Percentiles rank a stretch among this genome's conserved stretches.
These are phyloP conservation scores for Opeltia flavorubescens DNA, from an alignment of 495 filamentous ascomycete species.

Conservation along the genomic window DNA sequence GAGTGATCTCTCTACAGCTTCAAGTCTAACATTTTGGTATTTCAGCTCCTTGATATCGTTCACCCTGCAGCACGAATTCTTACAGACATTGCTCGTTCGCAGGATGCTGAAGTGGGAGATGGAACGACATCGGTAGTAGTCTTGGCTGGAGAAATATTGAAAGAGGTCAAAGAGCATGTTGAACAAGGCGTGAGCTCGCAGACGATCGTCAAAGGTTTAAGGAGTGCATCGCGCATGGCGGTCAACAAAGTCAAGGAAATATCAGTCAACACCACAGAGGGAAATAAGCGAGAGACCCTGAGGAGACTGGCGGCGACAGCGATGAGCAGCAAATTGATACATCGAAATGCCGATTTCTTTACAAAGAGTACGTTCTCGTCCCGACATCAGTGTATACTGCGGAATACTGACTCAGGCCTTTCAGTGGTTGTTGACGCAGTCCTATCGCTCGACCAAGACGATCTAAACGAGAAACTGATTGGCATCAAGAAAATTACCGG, in stretches of 20 bases:
- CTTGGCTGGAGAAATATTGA: slow-evolving; percentile 87
- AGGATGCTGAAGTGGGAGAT: slow-evolving; percentile 97
- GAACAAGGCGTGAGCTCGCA: slow-evolving; percentile 96
- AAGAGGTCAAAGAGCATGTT: slow-evolving; percentile 87
- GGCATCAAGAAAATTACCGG: slow-evolving; percentile 96
- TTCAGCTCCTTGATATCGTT: slow-evolving; percentile 97
- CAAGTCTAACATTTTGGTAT: too few species aligned
- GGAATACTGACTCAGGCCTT: background rate
- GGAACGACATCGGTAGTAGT: slow-evolving; percentile 96
- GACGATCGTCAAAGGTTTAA: slow-evolving; percentile 89
- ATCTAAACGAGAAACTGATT: slow-evolving; percentile 95
- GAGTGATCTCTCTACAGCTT: slow-evolving; percentile 6
- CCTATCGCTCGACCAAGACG: slow-evolving; percentile 89
- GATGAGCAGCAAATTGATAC: slow-evolving; percentile 99
- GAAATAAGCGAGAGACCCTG: slow-evolving; percentile 80
- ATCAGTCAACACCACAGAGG: slow-evolving; percentile 70
- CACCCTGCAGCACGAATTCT: slow-evolving; percentile 96
- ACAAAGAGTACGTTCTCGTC: slow-evolving; percentile 63
- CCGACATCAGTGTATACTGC: slow-evolving; percentile 5
- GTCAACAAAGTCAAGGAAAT: slow-evolving; percentile 99
- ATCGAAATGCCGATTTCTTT: slow-evolving; percentile 92
- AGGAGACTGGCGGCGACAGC: slow-evolving; percentile 85
- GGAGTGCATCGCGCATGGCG: slow-evolving; percentile 78
- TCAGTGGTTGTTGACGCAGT: slow-evolving; percentile 96
- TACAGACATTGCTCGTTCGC: slow-evolving; percentile 93